Base-by-base conservation (phyloP, 2,329 filamentous ascomycete genomes). In the Escovopsis weberi region DNA sequence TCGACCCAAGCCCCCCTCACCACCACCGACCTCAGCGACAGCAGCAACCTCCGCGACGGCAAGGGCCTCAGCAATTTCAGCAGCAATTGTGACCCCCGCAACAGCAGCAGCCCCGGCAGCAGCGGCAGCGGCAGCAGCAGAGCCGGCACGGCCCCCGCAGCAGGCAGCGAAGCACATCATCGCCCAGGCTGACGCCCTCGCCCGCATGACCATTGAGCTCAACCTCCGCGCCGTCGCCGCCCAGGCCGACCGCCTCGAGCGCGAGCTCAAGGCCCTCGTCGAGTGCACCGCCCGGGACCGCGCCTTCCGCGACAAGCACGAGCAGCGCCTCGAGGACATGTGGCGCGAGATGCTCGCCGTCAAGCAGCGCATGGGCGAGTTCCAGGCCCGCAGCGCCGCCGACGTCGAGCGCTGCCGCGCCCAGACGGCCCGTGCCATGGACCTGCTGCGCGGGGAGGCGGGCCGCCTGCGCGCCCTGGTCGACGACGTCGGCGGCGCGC, bases 151-250 rank as follows among this genome's bases (percentile, higher is more conserved):
- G n/a, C 33, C 33, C 12, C 33, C 39, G 15, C 23, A 23, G 23
- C 23, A 23, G 4, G 23, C 23, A 23, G 23, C 23, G 4, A 32
- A 32, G 28, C 28, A 32, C 28, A 43, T 59, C 7, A 36, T 54
- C 26, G 45, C 46, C 9, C 52, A 55, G 26, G 58, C 60, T 34
- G 55, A 61, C 4, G 54, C 57, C 30, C 52, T 64, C n/a, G 56
- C 61, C 5, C 51, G 47, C 36, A 62, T 63, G 57, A 62, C 57
- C 6, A 48, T 58, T n/a, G 61, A 64, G 48, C 55, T 63, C 41
- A 57, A 54, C 44, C 45, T 64, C 33, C 58, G 55, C 33, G 44
- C 51, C 30, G 45, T 63, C 23, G 41, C 45, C 26, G 42, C 43
- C 19, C 55, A 57, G 39, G 54, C 55, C 1, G 50, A 55, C 36